Percentiles rank a stretch among this genome's conserved stretches.
Conservation (phyloP, 257 asterid genomes). For the Solanum commersonii region DNA sequence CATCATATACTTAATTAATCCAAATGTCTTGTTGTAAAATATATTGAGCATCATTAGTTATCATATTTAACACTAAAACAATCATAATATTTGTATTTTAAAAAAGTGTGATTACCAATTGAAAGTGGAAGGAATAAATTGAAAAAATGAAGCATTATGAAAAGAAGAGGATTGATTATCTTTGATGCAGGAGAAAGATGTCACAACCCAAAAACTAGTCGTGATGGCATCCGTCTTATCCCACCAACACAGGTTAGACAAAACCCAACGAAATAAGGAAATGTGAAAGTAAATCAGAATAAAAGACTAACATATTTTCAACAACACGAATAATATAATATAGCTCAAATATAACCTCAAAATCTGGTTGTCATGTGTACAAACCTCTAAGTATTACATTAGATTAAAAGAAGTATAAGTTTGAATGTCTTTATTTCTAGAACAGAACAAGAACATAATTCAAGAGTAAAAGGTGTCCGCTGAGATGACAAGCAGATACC, state of each 20-base stretch:
- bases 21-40: not conserved
- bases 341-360: not conserved
- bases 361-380: not conserved
- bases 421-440: not conserved
- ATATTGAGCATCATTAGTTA: not conserved
- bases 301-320: not conserved
- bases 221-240: not conserved
- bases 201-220: not conserved
- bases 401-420: not conserved
- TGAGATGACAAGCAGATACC: not conserved
- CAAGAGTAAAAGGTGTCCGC: not conserved
- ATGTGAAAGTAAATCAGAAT: not conserved
- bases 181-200: not conserved
- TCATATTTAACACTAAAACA: not conserved
- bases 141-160: not conserved
- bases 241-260: not conserved
- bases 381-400: not conserved
- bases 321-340: not conserved
- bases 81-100: not conserved
- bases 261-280: not conserved
- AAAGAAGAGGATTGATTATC: not conserved
- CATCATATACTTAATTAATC: not conserved
- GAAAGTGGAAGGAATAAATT: not conserved
- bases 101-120: not conserved
- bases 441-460: not conserved